Evolutionary conservation across 2,329 filamentous ascomycete species (phyloP), one percentile per base, ranked within the genome.

Genomic region (Fusarium anthophilum): DNA sequence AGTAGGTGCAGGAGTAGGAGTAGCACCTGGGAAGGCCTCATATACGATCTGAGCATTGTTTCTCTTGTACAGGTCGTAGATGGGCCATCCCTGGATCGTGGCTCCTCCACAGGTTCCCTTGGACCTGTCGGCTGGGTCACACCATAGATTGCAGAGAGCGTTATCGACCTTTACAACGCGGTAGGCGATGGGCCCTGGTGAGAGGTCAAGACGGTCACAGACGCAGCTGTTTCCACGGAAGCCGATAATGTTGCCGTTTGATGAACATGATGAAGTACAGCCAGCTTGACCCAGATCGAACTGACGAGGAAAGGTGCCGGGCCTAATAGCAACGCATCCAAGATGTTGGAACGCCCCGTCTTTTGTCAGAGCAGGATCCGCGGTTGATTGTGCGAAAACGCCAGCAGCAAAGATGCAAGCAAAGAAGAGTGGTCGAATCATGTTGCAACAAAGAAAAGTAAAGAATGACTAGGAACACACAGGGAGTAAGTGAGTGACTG

Each of bases 11-110:
- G 72, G 72, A 20, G 63, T 75, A 35, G 68, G 53, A 4, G 65
- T 63, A 11, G 48, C 45, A 11, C 37, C 55, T 6, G 72, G 61
- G 26, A 73, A 67, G 6, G 56, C 22, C 20, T 58, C 69, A 30
- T 66, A 75, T 35, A 70, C 30, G 39, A 75, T 62, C 10, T 41
- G 62, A 3, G 72, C 72, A 26, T 75, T 67, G 37, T 60, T 67
- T n/a, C 72, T 67, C 66, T 73, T 75, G 55, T 75, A 75, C 5
- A 75, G 58, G 44, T 75, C 72, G 48, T 75, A 75, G 24, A 73
- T 62, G 8, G 69, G 72, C 68, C 69, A 70, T 43, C 72, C 72
- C 12, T 43, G 69, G n/a, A 59, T 53, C 12, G 58, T 68, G 12
- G 64, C 65, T 12, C 72, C 72, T 47, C 72, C 72, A 17, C 72